Percentiles rank a stretch among this genome's conserved stretches.
phyloP scores from a whole-genome alignment of 73 alveolate genomes.

The Symbiodinium pilosum region DNA sequence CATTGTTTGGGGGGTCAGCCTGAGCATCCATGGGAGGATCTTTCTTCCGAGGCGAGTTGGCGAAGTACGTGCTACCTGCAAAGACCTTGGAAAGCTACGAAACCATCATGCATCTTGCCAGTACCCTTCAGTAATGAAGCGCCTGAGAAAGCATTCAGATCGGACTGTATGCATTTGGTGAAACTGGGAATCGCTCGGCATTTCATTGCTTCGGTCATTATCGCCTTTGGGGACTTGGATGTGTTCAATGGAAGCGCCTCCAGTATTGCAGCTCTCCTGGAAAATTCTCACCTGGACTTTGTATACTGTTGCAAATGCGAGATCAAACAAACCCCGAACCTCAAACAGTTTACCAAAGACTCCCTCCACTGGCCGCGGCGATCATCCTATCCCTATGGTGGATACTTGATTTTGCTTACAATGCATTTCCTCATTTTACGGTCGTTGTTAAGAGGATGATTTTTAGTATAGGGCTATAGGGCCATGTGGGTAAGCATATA shows the following conservation, averaged over 20 bases:
- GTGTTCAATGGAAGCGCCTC: background rate
- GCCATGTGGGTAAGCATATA: no score
- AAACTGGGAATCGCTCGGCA: constrained; percentile 18
- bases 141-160: background rate
- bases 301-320: background rate
- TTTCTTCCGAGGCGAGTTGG: background rate
- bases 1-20: background rate
- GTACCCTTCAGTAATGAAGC: background rate
- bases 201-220: background rate
- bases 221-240: background rate
- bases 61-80: background rate
- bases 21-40: background rate
- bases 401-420: no score
- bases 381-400: no score
- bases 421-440: no score
- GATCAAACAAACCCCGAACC: no score
- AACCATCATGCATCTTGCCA: background rate
- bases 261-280: background rate
- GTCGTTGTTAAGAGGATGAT: no score
- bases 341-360: no score
- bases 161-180: constrained; percentile 5
- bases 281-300: background rate
- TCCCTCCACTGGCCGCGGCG: no score
- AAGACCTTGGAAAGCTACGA: background rate
- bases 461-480: no score